Conservation (phyloP, 2,329 filamentous ascomycete species). For the Xylariaceae sp. region DNA sequence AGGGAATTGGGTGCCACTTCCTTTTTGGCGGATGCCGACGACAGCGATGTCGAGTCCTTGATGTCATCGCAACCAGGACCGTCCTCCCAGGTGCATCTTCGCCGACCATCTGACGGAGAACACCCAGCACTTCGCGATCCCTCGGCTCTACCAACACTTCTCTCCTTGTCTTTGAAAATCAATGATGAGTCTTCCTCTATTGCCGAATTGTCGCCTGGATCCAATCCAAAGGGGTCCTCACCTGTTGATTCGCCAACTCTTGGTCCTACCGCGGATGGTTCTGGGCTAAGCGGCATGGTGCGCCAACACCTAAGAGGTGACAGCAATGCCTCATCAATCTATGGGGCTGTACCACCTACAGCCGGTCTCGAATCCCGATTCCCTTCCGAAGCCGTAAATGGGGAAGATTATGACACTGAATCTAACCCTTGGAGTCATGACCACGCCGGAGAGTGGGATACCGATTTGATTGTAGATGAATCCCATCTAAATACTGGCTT, state of each 20-base stretch:
- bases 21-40: slow-evolving; percentile 43
- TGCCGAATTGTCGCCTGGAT: slow-evolving; percentile 20
- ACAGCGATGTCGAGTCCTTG: slow-evolving; percentile 32
- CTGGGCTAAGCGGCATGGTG: slow-evolving; percentile 75
- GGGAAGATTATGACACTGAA: slow-evolving; percentile 32
- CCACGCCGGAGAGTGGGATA: slow-evolving; percentile 22
- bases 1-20: slow-evolving; percentile 36
- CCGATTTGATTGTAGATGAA: slow-evolving; percentile 29
- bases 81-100: slow-evolving; percentile 37
- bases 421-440: slow-evolving; percentile 46
- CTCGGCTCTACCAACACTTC: slow-evolving; percentile 42
- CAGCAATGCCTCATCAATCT: slow-evolving; percentile 79
- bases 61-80: slow-evolving; percentile 19
- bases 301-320: slow-evolving; percentile 77
- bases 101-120: slow-evolving; percentile 49
- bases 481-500: slow-evolving; percentile 22
- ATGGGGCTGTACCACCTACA: slow-evolving; percentile 47
- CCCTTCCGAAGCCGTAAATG: slow-evolving; percentile 32
- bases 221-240: slow-evolving; percentile 24
- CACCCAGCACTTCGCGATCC: slow-evolving; percentile 53
- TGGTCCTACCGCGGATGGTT: slow-evolving; percentile 48
- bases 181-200: slow-evolving; percentile 30
- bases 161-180: slow-evolving; percentile 32
- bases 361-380: slow-evolving; percentile 38
- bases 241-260: slow-evolving; percentile 73